These are phyloP conservation scores for Phytophthora melonis DNA, from an alignment of 352 stramenopile species.

Conservation along the genomic window DNA sequence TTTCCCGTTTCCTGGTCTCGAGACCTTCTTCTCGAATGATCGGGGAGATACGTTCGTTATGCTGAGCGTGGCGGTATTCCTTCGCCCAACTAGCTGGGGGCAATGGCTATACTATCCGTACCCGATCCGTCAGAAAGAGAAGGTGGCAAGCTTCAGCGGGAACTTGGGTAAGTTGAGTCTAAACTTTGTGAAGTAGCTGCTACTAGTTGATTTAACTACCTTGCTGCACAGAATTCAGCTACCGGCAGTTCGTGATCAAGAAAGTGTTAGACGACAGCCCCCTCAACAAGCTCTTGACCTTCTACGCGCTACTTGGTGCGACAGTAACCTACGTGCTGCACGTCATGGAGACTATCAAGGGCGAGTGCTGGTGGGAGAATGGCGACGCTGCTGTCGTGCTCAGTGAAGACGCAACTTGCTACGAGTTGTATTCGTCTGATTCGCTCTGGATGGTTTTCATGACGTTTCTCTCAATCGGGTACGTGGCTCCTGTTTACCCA, in stretches of 20 bases:
- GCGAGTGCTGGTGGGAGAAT: conserved; percentile 39
- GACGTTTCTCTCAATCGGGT: conserved; percentile 60
- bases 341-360: conserved; percentile 60
- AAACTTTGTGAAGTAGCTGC: not conserved
- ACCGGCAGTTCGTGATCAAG: conserved; percentile 76
- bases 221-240: conserved; percentile 60
- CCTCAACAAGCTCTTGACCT: conserved; percentile 49
- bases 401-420: conserved; percentile 46
- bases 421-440: conserved; percentile 40
- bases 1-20: conserved; percentile 66
- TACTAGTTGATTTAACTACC: not conserved
- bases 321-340: conserved; percentile 56
- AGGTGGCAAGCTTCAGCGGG: conserved; percentile 66
- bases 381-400: not conserved
- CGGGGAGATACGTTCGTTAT: conserved; percentile 47
- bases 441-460: conserved; percentile 59
- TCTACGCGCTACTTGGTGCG: conserved; percentile 33
- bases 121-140: conserved; percentile 73
- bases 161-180: conserved; percentile 49
- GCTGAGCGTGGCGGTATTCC: conserved; percentile 49
- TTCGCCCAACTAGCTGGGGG: conserved; percentile 61
- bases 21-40: conserved; percentile 36
- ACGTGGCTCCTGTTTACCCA: not conserved
- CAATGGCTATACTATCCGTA: conserved; percentile 74
- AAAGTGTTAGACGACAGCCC: conserved; percentile 73